Evolutionary conservation across 768 basidiomycete species (phyloP), one percentile per base, ranked within the genome.

Genomic region (Leccinum broughii): DNA sequence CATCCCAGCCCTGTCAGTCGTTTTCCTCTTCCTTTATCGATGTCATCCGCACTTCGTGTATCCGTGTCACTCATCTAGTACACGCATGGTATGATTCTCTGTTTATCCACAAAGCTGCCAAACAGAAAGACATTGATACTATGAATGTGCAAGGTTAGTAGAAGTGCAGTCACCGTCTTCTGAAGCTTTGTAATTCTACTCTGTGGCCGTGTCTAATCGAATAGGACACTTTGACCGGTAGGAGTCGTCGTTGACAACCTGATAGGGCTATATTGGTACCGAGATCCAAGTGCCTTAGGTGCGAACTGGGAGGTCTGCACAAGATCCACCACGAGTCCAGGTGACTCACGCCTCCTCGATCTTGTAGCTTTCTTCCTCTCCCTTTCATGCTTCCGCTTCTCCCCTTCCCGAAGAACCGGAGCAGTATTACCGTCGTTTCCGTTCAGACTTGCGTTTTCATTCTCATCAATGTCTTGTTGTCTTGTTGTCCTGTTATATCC

Each of bases 341-440:
- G 26, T 6, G 26, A 49, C 7, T 26, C 26, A 26, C 26, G 26
- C 6, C 1, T 26, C 26, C 26, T 26, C 26, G 54, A 90, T 77
- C 56, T 76, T 79, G 68, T 78, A 80, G 37, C 80, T 84, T 32
- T 71, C 77, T 41, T 32, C 48, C 39, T 24, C 32, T 32, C 32
- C 35, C n/a, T 41, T 37, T 32, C 26, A 51, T 11, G 9, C 28
- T 24, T 50, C 32, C 32, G 9, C 2, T 30, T 32, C 3, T 32
- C 32, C 17, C 30, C 3, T 41, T n/a, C n/a, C 34, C 26, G 20
- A 26, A 26, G n/a, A 9, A n/a, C n/a, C 7, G 55, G 32, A 11
- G 15, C 28, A 10, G 9, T 8, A 14, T 30, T 1, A 30, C 15
- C 17, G 26, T 28, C 26, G 26, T 6, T 28, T 28, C 26, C 6